A percentile compares a stretch with the other conserved stretches of the same genome.
These are phyloP conservation scores for Pythium folliculosum DNA, from an alignment of 352 stramenopile genomes.

Conservation along the genomic window DNA sequence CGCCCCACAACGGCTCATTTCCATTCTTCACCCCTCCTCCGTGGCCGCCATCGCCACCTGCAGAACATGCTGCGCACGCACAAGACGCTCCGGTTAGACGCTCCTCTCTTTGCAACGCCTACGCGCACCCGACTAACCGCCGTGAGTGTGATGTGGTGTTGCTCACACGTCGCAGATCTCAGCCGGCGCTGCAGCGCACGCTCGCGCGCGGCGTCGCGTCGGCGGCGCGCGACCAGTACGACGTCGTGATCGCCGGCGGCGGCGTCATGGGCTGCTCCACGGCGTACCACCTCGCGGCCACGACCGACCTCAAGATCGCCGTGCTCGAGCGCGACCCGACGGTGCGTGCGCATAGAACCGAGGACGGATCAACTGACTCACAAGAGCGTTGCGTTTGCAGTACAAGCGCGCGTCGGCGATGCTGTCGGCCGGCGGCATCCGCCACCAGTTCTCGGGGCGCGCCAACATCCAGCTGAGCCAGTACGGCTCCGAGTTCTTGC, in stretches of 20 bases:
- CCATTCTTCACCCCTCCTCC: neutral
- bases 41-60: neutral
- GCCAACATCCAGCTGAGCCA: slow-evolving; percentile 81
- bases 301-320: slow-evolving; percentile 69
- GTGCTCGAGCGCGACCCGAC: slow-evolving; percentile 72
- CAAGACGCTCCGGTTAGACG: slow-evolving; percentile 10
- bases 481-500: slow-evolving; percentile 78
- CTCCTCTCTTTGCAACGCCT: neutral
- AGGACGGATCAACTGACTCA: neutral
- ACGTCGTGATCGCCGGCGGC: slow-evolving; percentile 78
- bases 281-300: slow-evolving; percentile 78
- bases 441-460: slow-evolving; percentile 80
- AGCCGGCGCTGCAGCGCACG: neutral
- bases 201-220: slow-evolving; percentile 14
- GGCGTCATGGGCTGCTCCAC: slow-evolving; percentile 88
- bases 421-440: slow-evolving; percentile 76
- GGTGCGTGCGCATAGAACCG: slow-evolving; percentile 34
- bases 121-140: too few species aligned
- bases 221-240: slow-evolving; percentile 38
- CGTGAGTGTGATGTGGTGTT: too few species aligned
- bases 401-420: slow-evolving; percentile 85
- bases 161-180: neutral
- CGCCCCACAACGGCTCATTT: too few species aligned
- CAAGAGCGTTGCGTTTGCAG: slow-evolving; percentile 27
- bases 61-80: slow-evolving; percentile 9